Percentiles rank a stretch among this genome's conserved stretches.
Conservation (phyloP, 371 early-diverging fungal genomes). For the Batrachochytrium dendrobatidis region DNA sequence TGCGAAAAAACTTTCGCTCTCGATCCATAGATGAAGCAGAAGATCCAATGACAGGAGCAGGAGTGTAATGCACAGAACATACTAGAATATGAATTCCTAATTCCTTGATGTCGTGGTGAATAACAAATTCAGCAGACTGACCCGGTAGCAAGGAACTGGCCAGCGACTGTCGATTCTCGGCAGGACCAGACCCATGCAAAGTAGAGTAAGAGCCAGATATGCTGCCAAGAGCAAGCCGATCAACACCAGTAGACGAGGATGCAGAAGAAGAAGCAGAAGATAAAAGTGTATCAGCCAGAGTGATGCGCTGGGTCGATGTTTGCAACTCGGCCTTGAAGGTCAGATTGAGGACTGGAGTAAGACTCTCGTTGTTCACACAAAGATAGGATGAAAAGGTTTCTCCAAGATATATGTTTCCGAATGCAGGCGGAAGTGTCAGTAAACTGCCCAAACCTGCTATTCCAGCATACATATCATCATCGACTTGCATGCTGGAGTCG, state of each 20-base stretch:
- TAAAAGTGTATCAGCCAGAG: slow-evolving; percentile 57
- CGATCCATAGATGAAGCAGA: slow-evolving; percentile 28
- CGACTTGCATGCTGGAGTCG: slow-evolving; percentile 15
- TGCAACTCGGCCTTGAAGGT: slow-evolving; percentile 78
- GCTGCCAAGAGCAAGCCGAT: neutral
- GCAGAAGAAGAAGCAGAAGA: neutral
- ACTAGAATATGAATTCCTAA: slow-evolving; percentile 85
- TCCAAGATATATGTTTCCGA: slow-evolving; percentile 91
- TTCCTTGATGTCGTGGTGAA: slow-evolving; percentile 91
- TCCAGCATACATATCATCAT: slow-evolving; percentile 53
- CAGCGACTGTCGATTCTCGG: neutral
- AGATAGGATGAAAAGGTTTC: slow-evolving; percentile 87
- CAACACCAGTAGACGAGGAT: neutral
- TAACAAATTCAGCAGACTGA: slow-evolving; percentile 61
- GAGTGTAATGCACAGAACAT: slow-evolving; percentile 76
- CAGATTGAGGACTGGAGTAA: slow-evolving; percentile 56
- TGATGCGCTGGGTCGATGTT: slow-evolving; percentile 70
- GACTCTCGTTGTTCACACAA: slow-evolving; percentile 78
- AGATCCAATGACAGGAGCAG: slow-evolving; percentile 22
- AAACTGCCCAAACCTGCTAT: slow-evolving; percentile 16
- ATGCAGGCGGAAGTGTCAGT: slow-evolving; percentile 43
- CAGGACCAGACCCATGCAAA: neutral
- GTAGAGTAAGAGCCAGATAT: neutral
- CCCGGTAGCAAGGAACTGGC: slow-evolving; percentile 34
- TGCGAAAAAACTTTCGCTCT: slow-evolving; percentile 67